phyloP scores from a whole-genome alignment of 2,329 filamentous ascomycete genomes.

The Purpureocillium takamizusanense region DNA sequence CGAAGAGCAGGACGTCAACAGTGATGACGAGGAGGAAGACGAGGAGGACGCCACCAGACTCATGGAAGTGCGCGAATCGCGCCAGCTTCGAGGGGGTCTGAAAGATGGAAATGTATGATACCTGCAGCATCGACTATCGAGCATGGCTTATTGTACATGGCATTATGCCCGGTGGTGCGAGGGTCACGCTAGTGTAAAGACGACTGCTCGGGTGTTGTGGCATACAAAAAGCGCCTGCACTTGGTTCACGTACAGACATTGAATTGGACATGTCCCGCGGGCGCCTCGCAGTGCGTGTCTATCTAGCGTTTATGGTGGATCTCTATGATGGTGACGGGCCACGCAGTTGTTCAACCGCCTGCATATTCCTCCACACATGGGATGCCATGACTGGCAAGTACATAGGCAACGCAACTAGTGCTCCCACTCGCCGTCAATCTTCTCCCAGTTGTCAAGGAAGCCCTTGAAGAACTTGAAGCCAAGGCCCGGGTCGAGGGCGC shows the following conservation, averaged over 20 bases:
- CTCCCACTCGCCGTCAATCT: constrained; percentile 72
- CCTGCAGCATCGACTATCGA: background rate
- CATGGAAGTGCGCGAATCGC: constrained; percentile 5
- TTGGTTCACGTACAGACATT: too few relatives aligned
- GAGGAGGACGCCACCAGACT: constrained; percentile 8
- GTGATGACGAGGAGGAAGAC: constrained; percentile 18
- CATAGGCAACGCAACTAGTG: too few relatives aligned
- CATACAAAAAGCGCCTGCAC: too few relatives aligned
- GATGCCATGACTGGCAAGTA: too few relatives aligned
- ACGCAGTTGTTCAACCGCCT: too few relatives aligned
- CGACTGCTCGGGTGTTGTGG: too few relatives aligned
- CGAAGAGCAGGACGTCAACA: constrained; percentile 20
- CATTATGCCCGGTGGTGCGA: too few relatives aligned
- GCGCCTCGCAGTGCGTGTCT: background rate
- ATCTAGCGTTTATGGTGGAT: too few relatives aligned
- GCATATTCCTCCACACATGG: too few relatives aligned
- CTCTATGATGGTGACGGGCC: too few relatives aligned
- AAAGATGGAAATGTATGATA: constrained; percentile 11
- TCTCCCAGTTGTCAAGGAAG: constrained; percentile 80
- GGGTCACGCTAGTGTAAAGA: too few relatives aligned
- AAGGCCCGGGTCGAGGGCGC: constrained; percentile 74
- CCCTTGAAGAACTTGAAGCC: constrained; percentile 84
- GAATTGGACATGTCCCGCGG: background rate
- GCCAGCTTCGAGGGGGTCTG: constrained; percentile 3
- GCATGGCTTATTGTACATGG: background rate